Percentiles rank a stretch among this genome's conserved stretches.
Conservation (phyloP, 1,284 basidiomycete genomes). For the Ceratobasidium sp. region DNA sequence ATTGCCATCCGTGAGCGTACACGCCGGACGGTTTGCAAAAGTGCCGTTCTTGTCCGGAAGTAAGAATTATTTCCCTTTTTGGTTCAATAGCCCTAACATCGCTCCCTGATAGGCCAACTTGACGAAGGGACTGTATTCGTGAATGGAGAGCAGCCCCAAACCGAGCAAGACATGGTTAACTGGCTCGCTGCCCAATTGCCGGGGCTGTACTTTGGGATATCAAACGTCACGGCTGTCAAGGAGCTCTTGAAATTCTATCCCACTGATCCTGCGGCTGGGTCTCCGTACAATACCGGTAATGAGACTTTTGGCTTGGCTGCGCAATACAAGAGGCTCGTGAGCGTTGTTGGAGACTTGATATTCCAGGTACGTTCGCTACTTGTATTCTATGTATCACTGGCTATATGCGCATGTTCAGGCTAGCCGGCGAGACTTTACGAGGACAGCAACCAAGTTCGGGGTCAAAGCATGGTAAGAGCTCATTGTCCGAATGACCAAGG, state of each 20-base stretch:
- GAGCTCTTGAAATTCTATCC: conserved; percentile 32
- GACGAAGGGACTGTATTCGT: conserved; percentile 45
- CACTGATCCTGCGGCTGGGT: conserved; percentile 22
- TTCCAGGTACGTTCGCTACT: conserved; percentile 12
- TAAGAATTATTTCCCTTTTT: neutral
- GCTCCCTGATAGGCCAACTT: neutral
- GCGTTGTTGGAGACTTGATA: conserved; percentile 31
- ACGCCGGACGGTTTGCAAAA: conserved; percentile 46
- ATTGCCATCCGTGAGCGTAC: conserved; percentile 47
- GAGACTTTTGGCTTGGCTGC: conserved; percentile 20
- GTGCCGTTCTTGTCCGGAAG: conserved; percentile 51
- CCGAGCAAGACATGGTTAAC: conserved; percentile 10
- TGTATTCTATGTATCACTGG: neutral
- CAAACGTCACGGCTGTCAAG: conserved; percentile 15
- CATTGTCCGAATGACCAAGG: neutral
- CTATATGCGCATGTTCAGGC: neutral
- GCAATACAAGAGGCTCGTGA: conserved; percentile 24
- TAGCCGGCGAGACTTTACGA: neutral
- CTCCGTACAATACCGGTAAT: conserved; percentile 34
- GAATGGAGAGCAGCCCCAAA: conserved; percentile 27
- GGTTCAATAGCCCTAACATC: neutral
- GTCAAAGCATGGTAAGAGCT: neutral
- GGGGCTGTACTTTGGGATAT: conserved; percentile 7
- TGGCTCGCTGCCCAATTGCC: conserved; percentile 4
- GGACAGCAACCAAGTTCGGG: conserved; percentile 10